Conservation (phyloP, 2,329 filamentous ascomycete species). For the Piedraia hortae region DNA sequence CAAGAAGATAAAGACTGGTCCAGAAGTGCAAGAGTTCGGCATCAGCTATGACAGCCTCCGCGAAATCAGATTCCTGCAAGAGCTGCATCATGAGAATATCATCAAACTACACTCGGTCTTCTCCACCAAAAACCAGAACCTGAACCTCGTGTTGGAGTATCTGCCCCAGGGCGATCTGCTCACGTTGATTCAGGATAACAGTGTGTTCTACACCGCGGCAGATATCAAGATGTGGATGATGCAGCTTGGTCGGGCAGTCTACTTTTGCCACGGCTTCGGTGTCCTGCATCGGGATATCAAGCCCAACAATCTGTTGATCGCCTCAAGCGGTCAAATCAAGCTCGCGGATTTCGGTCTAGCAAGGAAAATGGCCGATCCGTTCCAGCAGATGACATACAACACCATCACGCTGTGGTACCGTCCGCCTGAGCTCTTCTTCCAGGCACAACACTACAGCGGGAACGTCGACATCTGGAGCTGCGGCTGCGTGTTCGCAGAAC, state of each 20-base stretch:
- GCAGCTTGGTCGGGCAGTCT: conserved; percentile 77
- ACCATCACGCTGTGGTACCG: conserved; percentile 96
- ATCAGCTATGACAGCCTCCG: conserved; percentile 85
- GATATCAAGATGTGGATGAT: conserved; percentile 98
- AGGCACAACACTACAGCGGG: conserved; percentile 65
- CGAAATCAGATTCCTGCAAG: conserved; percentile 84
- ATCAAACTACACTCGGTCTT: conserved; percentile 82
- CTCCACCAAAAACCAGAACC: conserved; percentile 83
- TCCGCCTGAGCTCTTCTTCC: conserved; percentile 78
- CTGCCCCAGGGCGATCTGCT: conserved; percentile 84
- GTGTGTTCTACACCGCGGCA: conserved; percentile 54
- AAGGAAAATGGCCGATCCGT: conserved; percentile 66
- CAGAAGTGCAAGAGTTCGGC: conserved; percentile 57
- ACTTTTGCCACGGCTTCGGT: conserved; percentile 90
- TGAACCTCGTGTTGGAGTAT: conserved; percentile 86
- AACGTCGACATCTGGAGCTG: conserved; percentile 88
- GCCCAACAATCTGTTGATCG: conserved; percentile 90
- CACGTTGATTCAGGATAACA: conserved; percentile 67
- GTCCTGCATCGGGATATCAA: conserved; percentile 96
- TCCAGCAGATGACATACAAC: conserved; percentile 61
- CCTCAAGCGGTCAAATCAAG: conserved; percentile 76
- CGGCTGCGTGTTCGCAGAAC: conserved; percentile 75
- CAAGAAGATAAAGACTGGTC: conserved; percentile 74
- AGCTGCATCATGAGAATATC: conserved; percentile 84
- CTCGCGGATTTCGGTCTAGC: conserved; percentile 95